Evolutionary conservation across 495 filamentous ascomycete species (phyloP).

Genomic region (Rostrohypoxylon terebratum): DNA sequence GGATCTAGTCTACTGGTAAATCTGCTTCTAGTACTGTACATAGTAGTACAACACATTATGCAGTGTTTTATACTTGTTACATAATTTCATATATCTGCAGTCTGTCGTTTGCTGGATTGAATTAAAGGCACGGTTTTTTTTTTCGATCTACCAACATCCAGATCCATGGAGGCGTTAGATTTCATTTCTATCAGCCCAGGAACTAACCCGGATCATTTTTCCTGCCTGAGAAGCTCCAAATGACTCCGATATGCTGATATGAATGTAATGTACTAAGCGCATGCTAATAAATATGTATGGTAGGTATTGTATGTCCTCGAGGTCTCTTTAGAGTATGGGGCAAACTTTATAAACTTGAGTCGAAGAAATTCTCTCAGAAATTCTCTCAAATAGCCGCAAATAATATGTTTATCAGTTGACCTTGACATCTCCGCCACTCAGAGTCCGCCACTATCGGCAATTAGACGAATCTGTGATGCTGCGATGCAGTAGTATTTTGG

Average conservation of each 20-base stretch:
- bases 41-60: no score
- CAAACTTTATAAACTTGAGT: background rate
- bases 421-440: constrained; percentile 4
- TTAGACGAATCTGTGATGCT: background rate
- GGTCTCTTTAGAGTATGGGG: background rate
- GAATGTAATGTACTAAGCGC: background rate
- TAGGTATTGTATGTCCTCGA: background rate
- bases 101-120: background rate
- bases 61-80: no score
- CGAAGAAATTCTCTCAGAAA: background rate
- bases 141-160: background rate
- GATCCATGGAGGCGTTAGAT: background rate
- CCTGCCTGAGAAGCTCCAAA: background rate
- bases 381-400: no score
- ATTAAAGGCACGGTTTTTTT: background rate
- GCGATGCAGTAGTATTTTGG: no score
- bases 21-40: no score
- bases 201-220: background rate
- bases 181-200: background rate
- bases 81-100: background rate
- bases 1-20: background rate
- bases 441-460: background rate
- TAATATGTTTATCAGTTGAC: background rate
- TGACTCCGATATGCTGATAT: background rate
- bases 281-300: background rate